Base-by-base conservation (phyloP, 768 basidiomycete genomes). In the Trametes cubensis region DNA sequence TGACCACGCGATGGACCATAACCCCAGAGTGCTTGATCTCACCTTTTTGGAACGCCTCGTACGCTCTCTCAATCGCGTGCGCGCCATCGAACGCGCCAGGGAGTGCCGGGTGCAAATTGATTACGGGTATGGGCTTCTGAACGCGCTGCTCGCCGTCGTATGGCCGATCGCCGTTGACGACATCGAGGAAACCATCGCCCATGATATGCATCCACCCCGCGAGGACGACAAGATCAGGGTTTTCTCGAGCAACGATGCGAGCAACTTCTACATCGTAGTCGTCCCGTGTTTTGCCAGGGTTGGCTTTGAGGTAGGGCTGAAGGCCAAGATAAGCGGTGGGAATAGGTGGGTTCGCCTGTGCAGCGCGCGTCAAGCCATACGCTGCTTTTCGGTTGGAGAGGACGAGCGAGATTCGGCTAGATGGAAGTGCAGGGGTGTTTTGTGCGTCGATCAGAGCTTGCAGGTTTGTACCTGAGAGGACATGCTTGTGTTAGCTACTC, bases 171-270 rank as follows among this genome's bases (percentile, higher is more conserved):
- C 83, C 83, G 50, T 81, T 78, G 53, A 92, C 72, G 34, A 85
- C 79, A 20, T 92, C 84, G 61, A 98, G 74, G 74, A 98, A 98
- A 0, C 77, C 78, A 55, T 92, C 88, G 60, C 88, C 86, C 61
- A 98, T 81, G 69, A 98, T 92, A 70, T 98, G 95, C 96, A 99
- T 98, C 93, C 94, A 99, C 0, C 97, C 97, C 0, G 96, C 97
- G n/a, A 98, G 81, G 7, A 98, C 91, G 50, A 98, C 84, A 25
- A 96, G 73, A 74, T 98, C 92, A 0, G 96, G 96, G 34, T 77
- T 75, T 20, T 79, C 83, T 25, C 75, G 71, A 6, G 90, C 69
- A 4, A 94, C 85, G 55, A 85, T 81, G 34, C 82, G 76, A 8
- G 92, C 93, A 1, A 95, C 82, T 70, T 92, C 90, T 2, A 78